Percentiles rank a stretch among this genome's conserved stretches.
These are phyloP conservation scores for Babesia sp. DNA, from an alignment of 169 alveolate genomes.

Conservation along the genomic window DNA sequence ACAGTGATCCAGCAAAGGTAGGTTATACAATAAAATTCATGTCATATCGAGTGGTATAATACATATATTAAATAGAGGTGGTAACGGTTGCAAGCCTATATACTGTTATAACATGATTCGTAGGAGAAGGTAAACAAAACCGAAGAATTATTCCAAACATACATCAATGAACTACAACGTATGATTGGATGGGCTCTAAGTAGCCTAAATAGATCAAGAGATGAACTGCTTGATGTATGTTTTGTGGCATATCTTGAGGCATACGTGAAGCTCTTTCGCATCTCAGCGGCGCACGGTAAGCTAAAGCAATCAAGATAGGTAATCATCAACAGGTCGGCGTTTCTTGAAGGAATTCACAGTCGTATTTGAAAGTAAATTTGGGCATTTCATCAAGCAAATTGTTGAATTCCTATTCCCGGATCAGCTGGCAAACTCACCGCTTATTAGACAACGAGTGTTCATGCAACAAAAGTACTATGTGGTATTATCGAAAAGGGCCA, in stretches of 20 bases:
- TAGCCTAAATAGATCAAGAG: constrained; percentile 47
- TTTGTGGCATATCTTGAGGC: constrained; percentile 58
- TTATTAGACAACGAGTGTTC: constrained; percentile 27
- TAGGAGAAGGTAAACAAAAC: neutral
- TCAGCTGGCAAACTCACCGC: constrained; percentile 49
- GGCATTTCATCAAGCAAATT: constrained; percentile 37
- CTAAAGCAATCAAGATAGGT: too few relatives aligned
- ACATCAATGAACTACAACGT: constrained; percentile 24
- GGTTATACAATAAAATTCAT: too few relatives aligned
- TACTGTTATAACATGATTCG: neutral
- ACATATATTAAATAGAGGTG: too few relatives aligned
- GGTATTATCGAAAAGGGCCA: constrained; percentile 32
- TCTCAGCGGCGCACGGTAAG: constrained; percentile 54
- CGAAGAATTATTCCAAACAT: constrained; percentile 8
- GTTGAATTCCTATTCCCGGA: constrained; percentile 35
- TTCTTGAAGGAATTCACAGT: constrained; percentile 46
- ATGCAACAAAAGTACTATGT: constrained; percentile 27
- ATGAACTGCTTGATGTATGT: constrained; percentile 63
- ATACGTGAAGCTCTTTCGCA: constrained; percentile 50
- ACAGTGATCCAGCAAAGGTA: neutral
- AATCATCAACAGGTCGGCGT: constrained; percentile 23
- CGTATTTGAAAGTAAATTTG: constrained; percentile 49
- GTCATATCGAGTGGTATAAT: too few relatives aligned
- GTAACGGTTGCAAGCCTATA: too few relatives aligned
- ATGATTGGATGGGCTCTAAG: constrained; percentile 63